phyloP scores from a whole-genome alignment of 805 yeast species.

The Metschnikowia kofuensis region DNA sequence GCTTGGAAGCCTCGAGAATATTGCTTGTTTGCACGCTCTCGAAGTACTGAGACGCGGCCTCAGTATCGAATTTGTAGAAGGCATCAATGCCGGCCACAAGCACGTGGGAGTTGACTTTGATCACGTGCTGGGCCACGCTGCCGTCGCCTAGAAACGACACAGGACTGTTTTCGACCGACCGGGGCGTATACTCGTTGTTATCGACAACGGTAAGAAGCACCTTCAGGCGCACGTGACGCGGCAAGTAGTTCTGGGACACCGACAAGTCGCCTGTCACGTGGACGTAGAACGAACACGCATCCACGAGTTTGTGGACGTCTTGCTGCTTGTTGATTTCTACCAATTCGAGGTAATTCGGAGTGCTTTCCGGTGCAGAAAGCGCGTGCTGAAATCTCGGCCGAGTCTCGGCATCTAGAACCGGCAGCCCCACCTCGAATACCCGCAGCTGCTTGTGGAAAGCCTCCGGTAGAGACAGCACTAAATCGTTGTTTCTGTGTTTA shows the following conservation, averaged over 20 bases:
- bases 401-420: slow-evolving; percentile 26
- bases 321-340: slow-evolving; percentile 21
- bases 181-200: slow-evolving; percentile 36
- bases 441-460: slow-evolving; percentile 9
- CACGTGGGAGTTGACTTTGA: slow-evolving; percentile 31
- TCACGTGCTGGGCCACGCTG: slow-evolving; percentile 21
- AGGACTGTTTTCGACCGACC: slow-evolving; percentile 29
- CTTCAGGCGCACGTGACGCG: slow-evolving; percentile 20
- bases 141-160: slow-evolving; percentile 18
- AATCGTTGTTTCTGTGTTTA: not conserved
- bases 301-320: slow-evolving; percentile 12
- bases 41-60: slow-evolving; percentile 30
- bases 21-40: slow-evolving; percentile 33
- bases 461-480: slow-evolving; percentile 6
- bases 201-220: slow-evolving; percentile 36
- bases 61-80: slow-evolving; percentile 28
- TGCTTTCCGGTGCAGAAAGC: slow-evolving; percentile 9
- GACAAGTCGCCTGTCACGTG: slow-evolving; percentile 23
- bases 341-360: slow-evolving; percentile 18
- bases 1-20: slow-evolving; percentile 31
- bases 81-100: slow-evolving; percentile 28
- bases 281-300: slow-evolving; percentile 23
- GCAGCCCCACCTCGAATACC: slow-evolving; percentile 24
- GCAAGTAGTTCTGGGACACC: slow-evolving; percentile 10
- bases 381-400: slow-evolving; percentile 22